Conservation (phyloP, 2,329 filamentous ascomycete genomes). For the Delphinella strobiligena region DNA sequence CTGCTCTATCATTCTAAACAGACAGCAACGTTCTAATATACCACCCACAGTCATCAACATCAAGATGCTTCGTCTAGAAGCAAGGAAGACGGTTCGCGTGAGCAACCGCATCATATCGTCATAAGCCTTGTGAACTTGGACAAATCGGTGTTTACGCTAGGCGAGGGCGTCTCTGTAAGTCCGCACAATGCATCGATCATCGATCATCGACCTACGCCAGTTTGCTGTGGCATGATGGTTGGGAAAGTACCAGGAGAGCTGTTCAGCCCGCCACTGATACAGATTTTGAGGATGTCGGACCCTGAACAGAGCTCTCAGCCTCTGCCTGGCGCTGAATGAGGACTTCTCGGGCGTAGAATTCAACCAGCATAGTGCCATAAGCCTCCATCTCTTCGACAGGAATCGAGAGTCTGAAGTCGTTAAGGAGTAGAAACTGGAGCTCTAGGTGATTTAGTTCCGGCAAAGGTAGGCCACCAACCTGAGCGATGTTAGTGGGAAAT, state of each 20-base stretch:
- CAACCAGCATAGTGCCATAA: constrained; percentile 95
- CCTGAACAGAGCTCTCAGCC: background rate
- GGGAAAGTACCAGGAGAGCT: no score
- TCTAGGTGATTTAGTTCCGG: constrained; percentile 92
- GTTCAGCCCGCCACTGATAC: background rate
- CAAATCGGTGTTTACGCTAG: no score
- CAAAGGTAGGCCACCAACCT: constrained; percentile 90
- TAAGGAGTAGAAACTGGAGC: constrained; percentile 86
- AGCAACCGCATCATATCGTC: background rate
- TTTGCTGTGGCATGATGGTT: no score
- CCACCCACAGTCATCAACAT: background rate
- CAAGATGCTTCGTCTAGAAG: background rate
- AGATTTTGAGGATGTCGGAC: background rate
- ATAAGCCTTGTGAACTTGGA: background rate
- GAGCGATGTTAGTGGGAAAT: constrained; percentile 1
- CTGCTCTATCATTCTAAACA: background rate
- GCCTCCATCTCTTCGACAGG: constrained; percentile 92
- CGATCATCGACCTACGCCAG: background rate
- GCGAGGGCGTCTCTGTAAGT: background rate
- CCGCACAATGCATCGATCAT: background rate
- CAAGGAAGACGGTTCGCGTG: background rate
- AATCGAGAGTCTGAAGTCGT: constrained; percentile 89
- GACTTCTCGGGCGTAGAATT: constrained; percentile 91
- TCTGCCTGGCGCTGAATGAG: constrained; percentile 48
- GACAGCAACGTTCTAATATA: background rate